These are phyloP conservation scores for Mycocentrospora acerina DNA, from an alignment of 2,329 filamentous ascomycete species.

Conservation along the genomic window DNA sequence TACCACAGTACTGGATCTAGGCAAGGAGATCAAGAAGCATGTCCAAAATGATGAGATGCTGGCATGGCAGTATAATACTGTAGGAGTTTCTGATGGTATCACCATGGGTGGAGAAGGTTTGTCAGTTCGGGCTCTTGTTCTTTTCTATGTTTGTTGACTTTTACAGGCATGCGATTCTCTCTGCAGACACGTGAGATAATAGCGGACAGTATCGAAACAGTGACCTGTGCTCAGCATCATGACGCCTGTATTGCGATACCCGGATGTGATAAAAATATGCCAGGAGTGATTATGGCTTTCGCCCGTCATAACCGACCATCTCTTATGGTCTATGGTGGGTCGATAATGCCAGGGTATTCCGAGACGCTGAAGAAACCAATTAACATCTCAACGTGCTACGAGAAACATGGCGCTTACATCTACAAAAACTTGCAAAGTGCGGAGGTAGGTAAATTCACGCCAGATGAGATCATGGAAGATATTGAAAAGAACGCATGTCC, in stretches of 20 bases:
- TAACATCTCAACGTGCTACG: slow-evolving; percentile 87
- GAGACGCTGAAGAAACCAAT: slow-evolving; percentile 73
- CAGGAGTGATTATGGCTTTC: slow-evolving; percentile 86
- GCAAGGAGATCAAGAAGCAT: slow-evolving; percentile 80
- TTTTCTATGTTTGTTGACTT: slow-evolving; percentile 5
- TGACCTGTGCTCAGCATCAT: slow-evolving; percentile 88
- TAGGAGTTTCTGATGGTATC: slow-evolving; percentile 87
- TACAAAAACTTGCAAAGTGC: slow-evolving; percentile 75
- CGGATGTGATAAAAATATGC: slow-evolving; percentile 98
- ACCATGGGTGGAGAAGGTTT: slow-evolving; percentile 91
- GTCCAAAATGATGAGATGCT: slow-evolving; percentile 83
- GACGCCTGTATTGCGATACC: slow-evolving; percentile 93
- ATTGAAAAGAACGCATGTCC: slow-evolving; percentile 79
- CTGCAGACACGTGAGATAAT: slow-evolving; percentile 90
- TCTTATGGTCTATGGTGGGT: slow-evolving; percentile 93
- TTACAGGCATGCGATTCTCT: slow-evolving; percentile 87
- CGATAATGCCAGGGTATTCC: slow-evolving; percentile 85
- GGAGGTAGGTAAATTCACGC: slow-evolving; percentile 66
- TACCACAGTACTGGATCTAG: slow-evolving; percentile 74
- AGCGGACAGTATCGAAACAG: slow-evolving; percentile 89
- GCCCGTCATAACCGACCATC: slow-evolving; percentile 89
- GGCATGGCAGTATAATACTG: slow-evolving; percentile 91
- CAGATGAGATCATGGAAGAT: slow-evolving; percentile 80
- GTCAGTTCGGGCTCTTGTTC: too few species aligned
- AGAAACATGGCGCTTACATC: slow-evolving; percentile 78